Evolutionary conservation across 768 basidiomycete genomes (phyloP), one percentile per base, ranked within the genome.

Genomic region (Suillus subluteus): DNA sequence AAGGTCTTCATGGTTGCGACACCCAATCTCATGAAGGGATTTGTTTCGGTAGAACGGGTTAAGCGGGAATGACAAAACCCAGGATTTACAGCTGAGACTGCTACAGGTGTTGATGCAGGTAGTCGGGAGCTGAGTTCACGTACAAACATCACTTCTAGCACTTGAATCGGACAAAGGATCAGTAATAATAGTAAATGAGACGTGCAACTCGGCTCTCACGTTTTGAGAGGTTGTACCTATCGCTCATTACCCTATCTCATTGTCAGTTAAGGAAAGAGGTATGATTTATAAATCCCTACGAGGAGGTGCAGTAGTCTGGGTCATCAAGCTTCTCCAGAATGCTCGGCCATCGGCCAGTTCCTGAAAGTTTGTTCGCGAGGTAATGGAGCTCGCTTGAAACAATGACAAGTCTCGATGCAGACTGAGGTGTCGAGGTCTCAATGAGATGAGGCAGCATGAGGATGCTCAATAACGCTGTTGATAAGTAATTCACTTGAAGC

Each of bases 401-500:
- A n/a, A 80, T 12, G 26, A 75, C 73, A 63, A 78, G 32, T 23
- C 75, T 70, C 15, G 77, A 73, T 2, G 73, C 72, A 16, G 73
- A 70, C 43, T 68, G 66, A 3, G 68, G 63, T 18, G 68, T 63
- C 7, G 73, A 69, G 2, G 75, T 69, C 37, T 69, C 71, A 46
- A 75, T 63, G 58, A 81, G 70, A 67, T 72, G 69, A 16, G 80
- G 80, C 37, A 81, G 71, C 18, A 80, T 73, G 46, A 79, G 68
- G 18, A 81, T 70, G 65, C 73, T 74, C 21, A 80, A 67, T 40
- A 80, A 63, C 5, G 73, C 76, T 13, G 72, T 79, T 37, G 76
- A 74, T 18, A 81, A 69, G 55, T 74, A 75, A 56, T 80, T 79
- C 18, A 78, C 74, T 65, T 81, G 78, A 4, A 81, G 43, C 52